Conservation (phyloP, 495 filamentous ascomycete species). For the Platismatia glauca region DNA sequence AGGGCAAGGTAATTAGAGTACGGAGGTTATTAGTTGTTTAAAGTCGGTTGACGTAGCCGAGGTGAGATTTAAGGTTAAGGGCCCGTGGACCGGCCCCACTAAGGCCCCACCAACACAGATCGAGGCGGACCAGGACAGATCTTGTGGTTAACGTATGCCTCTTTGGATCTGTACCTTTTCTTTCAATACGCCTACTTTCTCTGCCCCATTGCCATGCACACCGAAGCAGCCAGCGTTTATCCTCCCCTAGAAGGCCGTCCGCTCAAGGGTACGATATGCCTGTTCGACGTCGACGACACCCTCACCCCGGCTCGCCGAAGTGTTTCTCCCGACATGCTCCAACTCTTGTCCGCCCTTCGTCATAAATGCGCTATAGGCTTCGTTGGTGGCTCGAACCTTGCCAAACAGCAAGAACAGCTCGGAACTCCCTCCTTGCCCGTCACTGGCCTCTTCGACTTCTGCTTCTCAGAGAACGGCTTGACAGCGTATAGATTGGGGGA, state of each 20-base stretch:
- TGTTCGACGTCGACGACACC: constrained; percentile 92
- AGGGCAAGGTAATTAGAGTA: no score
- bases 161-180: not conserved
- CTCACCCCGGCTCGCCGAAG: constrained; percentile 68
- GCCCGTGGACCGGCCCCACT: no score
- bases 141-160: not conserved
- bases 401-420: constrained; percentile 94
- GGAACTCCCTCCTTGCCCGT: constrained; percentile 55
- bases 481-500: constrained; percentile 77
- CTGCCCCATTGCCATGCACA: constrained; percentile 4
- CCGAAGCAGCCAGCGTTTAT: constrained; percentile 46
- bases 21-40: no score
- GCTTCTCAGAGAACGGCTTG: constrained; percentile 92
- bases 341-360: constrained; percentile 66
- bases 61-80: no score
- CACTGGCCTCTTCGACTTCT: constrained; percentile 84
- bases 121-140: no score
- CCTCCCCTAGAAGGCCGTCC: constrained; percentile 73
- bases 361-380: constrained; percentile 86
- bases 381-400: constrained; percentile 78
- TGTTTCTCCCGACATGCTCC: constrained; percentile 71
- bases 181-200: not conserved
- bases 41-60: no score
- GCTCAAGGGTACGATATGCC: constrained; percentile 77
- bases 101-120: no score